Percentiles rank a stretch among this genome's conserved stretches.
phyloP scores from a whole-genome alignment of 345 rosid species.

The Acer negundo region DNA sequence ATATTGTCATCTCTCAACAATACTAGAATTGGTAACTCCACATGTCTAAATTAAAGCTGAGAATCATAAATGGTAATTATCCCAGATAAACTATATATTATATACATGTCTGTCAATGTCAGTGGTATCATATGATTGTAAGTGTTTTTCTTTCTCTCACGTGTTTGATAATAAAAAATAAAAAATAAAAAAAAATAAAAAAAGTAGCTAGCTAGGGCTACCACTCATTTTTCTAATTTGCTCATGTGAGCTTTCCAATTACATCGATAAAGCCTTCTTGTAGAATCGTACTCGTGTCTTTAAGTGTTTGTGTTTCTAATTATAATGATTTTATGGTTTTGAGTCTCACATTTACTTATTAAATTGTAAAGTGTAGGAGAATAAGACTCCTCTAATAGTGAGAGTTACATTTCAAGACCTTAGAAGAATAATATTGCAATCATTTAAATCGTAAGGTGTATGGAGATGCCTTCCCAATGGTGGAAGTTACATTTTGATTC shows the following conservation, averaged over 20 bases:
- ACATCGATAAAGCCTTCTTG: not conserved
- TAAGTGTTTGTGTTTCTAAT: no score
- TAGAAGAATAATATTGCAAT: no score
- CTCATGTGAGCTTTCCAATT: not conserved
- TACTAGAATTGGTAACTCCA: slow-evolving; percentile 6
- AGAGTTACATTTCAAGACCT: no score
- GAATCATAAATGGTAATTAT: not conserved
- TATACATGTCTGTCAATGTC: not conserved
- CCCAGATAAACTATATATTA: not conserved
- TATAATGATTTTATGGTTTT: no score
- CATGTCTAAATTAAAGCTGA: not conserved
- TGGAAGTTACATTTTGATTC: no score
- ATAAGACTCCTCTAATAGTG: no score
- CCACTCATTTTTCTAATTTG: not conserved
- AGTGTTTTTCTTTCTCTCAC: not conserved
- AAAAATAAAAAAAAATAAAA: no score
- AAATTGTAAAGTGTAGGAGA: no score
- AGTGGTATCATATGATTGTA: not conserved
- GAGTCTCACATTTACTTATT: no score
- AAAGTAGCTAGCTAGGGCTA: not conserved
- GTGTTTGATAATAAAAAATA: no score
- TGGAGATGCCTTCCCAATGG: no score
- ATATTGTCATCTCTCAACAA: not conserved
- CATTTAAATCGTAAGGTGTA: no score
- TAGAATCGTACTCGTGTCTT: not conserved